phyloP scores from a whole-genome alignment of 1,284 basidiomycete species.

The Wallemia mellicola region DNA sequence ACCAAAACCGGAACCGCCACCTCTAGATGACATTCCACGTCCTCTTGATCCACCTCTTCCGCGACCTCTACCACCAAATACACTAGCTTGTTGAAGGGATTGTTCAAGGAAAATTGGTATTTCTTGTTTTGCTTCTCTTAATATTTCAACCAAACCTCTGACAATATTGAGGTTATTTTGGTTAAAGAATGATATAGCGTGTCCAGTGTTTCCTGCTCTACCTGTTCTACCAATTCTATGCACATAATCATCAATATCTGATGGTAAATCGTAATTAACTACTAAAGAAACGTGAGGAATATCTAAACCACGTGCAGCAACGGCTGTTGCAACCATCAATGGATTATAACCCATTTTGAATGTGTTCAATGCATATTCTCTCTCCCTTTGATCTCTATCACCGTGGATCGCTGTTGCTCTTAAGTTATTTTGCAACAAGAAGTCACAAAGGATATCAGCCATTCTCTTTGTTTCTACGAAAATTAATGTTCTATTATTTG shows the following conservation, averaged over 20 bases:
- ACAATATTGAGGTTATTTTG: conserved; percentile 72
- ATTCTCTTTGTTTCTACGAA: conserved; percentile 99
- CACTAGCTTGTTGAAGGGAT: neutral
- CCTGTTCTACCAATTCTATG: conserved; percentile 97
- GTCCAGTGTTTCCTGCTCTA: conserved; percentile 94
- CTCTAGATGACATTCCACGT: conserved; percentile 1
- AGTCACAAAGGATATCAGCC: conserved; percentile 95
- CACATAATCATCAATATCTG: conserved; percentile 95
- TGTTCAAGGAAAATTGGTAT: conserved; percentile 60
- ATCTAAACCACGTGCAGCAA: conserved; percentile 94
- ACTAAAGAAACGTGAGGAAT: conserved; percentile 99
- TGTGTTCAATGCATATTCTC: conserved; percentile 76
- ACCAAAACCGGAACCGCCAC: neutral
- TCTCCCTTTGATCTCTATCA: conserved; percentile 88
- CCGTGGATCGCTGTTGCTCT: conserved; percentile 93
- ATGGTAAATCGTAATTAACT: conserved; percentile 93
- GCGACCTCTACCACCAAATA: conserved; percentile 1
- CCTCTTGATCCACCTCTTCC: conserved; percentile 4
- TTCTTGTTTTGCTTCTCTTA: conserved; percentile 91
- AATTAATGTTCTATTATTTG: conserved; percentile 37
- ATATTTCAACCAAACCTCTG: conserved; percentile 64
- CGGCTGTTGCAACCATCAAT: conserved; percentile 89
- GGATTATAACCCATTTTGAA: conserved; percentile 87
- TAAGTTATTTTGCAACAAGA: conserved; percentile 55
- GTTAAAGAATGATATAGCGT: conserved; percentile 82